A percentile compares a stretch with the other conserved stretches of the same genome.
These are phyloP conservation scores for Ophiostoma novo-ulmi DNA, from an alignment of 2,329 filamentous ascomycete genomes.

Conservation along the genomic window DNA sequence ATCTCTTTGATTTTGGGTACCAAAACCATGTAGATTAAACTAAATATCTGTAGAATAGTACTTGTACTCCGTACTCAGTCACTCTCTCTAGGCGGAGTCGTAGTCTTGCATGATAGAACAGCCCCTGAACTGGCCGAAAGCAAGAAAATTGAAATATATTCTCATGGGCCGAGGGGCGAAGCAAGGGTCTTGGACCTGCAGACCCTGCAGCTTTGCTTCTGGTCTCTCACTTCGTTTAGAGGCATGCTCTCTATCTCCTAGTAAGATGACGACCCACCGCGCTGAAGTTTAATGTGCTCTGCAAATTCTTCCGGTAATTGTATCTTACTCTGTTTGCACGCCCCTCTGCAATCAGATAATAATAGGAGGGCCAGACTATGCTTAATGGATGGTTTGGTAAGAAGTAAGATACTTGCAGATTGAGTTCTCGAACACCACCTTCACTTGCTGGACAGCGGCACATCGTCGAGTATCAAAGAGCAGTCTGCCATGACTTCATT, in stretches of 20 bases:
- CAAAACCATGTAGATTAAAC: too few relatives aligned
- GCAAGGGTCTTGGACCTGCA: not conserved
- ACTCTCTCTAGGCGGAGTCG: too few relatives aligned
- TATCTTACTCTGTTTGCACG: not conserved
- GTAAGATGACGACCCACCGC: not conserved
- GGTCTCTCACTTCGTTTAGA: not conserved
- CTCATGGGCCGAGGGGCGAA: not conserved
- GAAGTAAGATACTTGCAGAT: too few relatives aligned
- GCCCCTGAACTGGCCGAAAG: not conserved
- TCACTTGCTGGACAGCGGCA: too few relatives aligned
- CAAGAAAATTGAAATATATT: not conserved
- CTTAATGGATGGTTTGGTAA: too few relatives aligned
- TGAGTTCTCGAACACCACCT: too few relatives aligned
- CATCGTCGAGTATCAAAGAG: not conserved
- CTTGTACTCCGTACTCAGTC: too few relatives aligned
- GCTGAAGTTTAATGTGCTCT: slow-evolving; percentile 1
- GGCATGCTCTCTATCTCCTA: not conserved
- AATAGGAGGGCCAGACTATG: too few relatives aligned
- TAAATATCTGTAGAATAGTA: too few relatives aligned
- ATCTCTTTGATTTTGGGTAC: too few relatives aligned
- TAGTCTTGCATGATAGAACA: not conserved
- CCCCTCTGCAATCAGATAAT: not conserved
- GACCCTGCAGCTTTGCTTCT: not conserved
- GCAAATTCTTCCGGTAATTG: slow-evolving; percentile 7
- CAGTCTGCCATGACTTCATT: not conserved